These are phyloP conservation scores for Eucalyptus regnans DNA, from an alignment of 345 rosid genomes.

Conservation along the genomic window DNA sequence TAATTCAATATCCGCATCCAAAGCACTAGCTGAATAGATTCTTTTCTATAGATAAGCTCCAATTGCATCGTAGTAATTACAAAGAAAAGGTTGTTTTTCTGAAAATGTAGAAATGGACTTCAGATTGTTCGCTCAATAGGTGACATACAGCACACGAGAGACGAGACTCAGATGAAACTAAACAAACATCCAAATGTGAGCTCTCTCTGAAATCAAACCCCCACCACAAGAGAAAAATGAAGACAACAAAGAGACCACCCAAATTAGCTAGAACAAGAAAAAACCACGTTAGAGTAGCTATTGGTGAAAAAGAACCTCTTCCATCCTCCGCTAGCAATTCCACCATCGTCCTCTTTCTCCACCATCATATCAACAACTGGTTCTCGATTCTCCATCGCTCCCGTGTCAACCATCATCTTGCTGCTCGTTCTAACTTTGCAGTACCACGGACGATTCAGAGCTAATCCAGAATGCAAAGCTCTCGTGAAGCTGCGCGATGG, in stretches of 20 bases:
- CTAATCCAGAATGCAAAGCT: slow-evolving; percentile 22
- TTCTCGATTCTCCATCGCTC: slow-evolving; percentile 30
- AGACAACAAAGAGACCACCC: background rate
- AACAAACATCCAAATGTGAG: background rate
- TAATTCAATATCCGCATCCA: background rate
- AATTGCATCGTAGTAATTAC: background rate
- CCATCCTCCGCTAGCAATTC: slow-evolving; percentile 80
- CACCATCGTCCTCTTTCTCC: slow-evolving; percentile 61
- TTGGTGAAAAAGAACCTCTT: slow-evolving; percentile 37
- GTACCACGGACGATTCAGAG: slow-evolving; percentile 13
- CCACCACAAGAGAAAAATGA: background rate
- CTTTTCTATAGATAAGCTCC: background rate
- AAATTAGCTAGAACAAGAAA: background rate
- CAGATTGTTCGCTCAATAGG: background rate
- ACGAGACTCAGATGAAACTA: background rate
- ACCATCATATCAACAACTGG: slow-evolving; percentile 17
- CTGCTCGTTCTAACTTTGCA: slow-evolving; percentile 3
- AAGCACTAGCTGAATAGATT: background rate
- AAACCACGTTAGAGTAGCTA: background rate
- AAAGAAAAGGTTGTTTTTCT: background rate
- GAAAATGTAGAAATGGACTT: background rate
- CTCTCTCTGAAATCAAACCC: background rate
- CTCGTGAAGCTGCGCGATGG: slow-evolving; percentile 7
- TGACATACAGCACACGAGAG: background rate
- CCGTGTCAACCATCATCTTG: slow-evolving; percentile 82